Conservation (phyloP, 305 asterid genomes). For the Solanum chacoense region DNA sequence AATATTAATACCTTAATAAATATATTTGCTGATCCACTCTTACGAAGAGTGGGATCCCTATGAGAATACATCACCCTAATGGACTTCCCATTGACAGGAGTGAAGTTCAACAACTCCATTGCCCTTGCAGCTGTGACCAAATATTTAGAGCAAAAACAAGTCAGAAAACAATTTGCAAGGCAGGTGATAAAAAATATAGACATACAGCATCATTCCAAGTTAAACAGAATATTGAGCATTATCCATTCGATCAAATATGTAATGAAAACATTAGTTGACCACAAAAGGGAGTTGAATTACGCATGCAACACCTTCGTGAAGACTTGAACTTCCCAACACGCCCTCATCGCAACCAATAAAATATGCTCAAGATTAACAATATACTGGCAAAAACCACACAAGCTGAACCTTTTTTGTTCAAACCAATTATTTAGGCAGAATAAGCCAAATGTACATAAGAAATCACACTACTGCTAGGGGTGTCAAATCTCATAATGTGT, state of each 20-base stretch:
- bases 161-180: background rate
- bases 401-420: background rate
- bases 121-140: slow-evolving; percentile 34
- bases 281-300: background rate
- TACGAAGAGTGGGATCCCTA: slow-evolving; percentile 46
- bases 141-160: background rate
- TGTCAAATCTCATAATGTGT: background rate
- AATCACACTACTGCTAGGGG: background rate
- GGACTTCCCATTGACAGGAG: slow-evolving; percentile 35
- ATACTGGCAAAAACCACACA: background rate
- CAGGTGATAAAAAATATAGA: background rate
- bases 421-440: background rate
- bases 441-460: background rate
- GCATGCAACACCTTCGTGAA: background rate
- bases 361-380: background rate
- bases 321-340: background rate
- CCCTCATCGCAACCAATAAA: background rate
- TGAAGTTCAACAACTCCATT: slow-evolving; percentile 37
- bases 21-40: slow-evolving; percentile 31
- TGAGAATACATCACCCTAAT: slow-evolving; percentile 45
- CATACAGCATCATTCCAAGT: background rate
- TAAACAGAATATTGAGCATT: background rate
- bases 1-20: slow-evolving; percentile 18
- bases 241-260: background rate
- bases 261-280: background rate